A percentile compares a stretch with the other conserved stretches of the same genome.
phyloP scores from a whole-genome alignment of 441 rosid genomes.

The Eutrema salsugineum region DNA sequence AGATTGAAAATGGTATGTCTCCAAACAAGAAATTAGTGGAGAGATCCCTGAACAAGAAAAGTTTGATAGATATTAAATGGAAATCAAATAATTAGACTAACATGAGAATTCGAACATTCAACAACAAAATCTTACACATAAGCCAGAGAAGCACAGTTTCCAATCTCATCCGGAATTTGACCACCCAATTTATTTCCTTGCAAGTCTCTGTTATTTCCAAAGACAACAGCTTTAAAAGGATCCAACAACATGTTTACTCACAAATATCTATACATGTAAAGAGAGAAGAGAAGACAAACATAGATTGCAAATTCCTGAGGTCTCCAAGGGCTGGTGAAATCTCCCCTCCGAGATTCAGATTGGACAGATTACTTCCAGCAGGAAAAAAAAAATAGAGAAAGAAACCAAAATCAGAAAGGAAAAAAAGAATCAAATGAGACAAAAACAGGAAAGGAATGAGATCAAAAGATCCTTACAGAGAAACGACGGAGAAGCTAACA shows the following conservation, averaged over 20 bases:
- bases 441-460: neutral
- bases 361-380: conserved; percentile 67
- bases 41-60: conserved; percentile 51
- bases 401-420: neutral
- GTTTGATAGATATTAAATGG: neutral
- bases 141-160: conserved; percentile 66
- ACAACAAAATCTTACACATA: conserved; percentile 42
- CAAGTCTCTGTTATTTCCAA: conserved; percentile 55
- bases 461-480: conserved; percentile 50
- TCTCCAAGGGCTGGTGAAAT: conserved; percentile 85
- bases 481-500: conserved; percentile 52
- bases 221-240: neutral
- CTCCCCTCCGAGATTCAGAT: conserved; percentile 81
- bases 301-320: conserved; percentile 58
- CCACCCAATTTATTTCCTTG: conserved; percentile 75
- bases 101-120: neutral
- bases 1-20: conserved; percentile 82
- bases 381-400: neutral
- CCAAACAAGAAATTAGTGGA: conserved; percentile 67
- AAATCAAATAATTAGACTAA: neutral
- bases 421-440: neutral
- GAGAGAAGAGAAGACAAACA: conserved; percentile 35
- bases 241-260: neutral
- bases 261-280: neutral
- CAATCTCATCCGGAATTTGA: conserved; percentile 94